These are phyloP conservation scores for Biscogniauxia marginata DNA, from an alignment of 2,329 filamentous ascomycete genomes.

Conservation along the genomic window DNA sequence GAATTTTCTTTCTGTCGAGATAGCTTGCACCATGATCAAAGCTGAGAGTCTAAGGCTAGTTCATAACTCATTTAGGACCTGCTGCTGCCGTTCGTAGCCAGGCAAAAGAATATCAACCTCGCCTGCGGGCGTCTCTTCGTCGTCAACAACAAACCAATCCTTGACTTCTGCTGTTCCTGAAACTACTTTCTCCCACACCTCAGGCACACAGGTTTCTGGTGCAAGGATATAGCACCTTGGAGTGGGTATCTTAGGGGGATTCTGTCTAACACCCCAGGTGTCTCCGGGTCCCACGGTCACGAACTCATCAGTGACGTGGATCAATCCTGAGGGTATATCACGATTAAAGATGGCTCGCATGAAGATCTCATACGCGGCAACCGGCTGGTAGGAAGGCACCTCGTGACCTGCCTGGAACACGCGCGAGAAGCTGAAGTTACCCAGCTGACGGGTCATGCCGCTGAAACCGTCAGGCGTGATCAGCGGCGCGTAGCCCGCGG, in stretches of 20 bases:
- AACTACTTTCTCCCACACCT: constrained; percentile 18
- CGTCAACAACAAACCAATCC: constrained; percentile 22
- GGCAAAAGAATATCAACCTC: too few relatives aligned
- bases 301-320: constrained; percentile 44
- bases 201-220: constrained; percentile 14
- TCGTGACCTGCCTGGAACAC: background rate
- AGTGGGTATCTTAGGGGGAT: constrained; percentile 10
- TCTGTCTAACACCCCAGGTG: constrained; percentile 45
- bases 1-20: too few relatives aligned
- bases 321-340: constrained; percentile 48
- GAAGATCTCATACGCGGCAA: constrained; percentile 3
- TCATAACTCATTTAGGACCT: too few relatives aligned
- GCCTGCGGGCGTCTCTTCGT: too few relatives aligned
- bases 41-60: too few relatives aligned
- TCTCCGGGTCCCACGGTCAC: constrained; percentile 21
- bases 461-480: constrained; percentile 26
- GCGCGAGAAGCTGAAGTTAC: too few relatives aligned
- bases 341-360: constrained; percentile 44
- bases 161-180: constrained; percentile 16
- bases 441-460: too few relatives aligned
- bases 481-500: constrained; percentile 64
- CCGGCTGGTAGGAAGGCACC: constrained; percentile 9
- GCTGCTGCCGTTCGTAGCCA: too few relatives aligned
- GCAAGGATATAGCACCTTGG: constrained; percentile 19
- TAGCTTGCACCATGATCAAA: too few relatives aligned